phyloP scores from a whole-genome alignment of 805 yeast species.

The Hanseniaspora guilliermondii region DNA sequence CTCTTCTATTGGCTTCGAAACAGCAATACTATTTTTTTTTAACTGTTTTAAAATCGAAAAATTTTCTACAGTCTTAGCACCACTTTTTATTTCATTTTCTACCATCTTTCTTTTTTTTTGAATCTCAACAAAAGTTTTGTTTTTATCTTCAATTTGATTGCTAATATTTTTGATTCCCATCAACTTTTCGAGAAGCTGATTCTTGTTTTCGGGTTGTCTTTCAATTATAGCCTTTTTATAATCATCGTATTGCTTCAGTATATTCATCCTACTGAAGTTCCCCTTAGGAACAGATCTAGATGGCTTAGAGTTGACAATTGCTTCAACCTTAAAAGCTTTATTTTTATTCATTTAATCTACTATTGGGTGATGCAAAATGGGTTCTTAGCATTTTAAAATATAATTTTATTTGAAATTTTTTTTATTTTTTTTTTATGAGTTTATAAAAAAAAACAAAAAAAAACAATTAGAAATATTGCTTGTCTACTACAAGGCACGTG shows the following conservation, averaged over 20 bases:
- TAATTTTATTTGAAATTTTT: not conserved
- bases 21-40: constrained; percentile 22
- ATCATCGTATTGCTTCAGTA: constrained; percentile 17
- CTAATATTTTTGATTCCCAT: constrained; percentile 24
- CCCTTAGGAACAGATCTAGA: constrained; percentile 16
- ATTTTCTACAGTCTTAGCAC: constrained; percentile 15
- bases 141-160: constrained; percentile 18
- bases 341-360: not conserved
- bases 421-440: too few relatives aligned
- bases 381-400: too few relatives aligned
- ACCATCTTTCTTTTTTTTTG: constrained; percentile 24
- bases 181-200: constrained; percentile 21
- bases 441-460: too few relatives aligned
- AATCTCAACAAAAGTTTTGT: constrained; percentile 21
- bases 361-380: not conserved
- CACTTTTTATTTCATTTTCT: constrained; percentile 23
- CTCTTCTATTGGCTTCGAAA: constrained; percentile 16
- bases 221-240: constrained; percentile 21
- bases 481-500: too few relatives aligned
- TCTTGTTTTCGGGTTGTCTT: constrained; percentile 23
- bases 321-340: not conserved
- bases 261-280: constrained; percentile 22
- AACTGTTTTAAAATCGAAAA: constrained; percentile 18
- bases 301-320: not conserved
- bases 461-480: too few relatives aligned